Evolutionary conservation across 2,329 filamentous ascomycete genomes (phyloP), one percentile per base, ranked within the genome.

Genomic region (Trichoderma cornu-damae): DNA sequence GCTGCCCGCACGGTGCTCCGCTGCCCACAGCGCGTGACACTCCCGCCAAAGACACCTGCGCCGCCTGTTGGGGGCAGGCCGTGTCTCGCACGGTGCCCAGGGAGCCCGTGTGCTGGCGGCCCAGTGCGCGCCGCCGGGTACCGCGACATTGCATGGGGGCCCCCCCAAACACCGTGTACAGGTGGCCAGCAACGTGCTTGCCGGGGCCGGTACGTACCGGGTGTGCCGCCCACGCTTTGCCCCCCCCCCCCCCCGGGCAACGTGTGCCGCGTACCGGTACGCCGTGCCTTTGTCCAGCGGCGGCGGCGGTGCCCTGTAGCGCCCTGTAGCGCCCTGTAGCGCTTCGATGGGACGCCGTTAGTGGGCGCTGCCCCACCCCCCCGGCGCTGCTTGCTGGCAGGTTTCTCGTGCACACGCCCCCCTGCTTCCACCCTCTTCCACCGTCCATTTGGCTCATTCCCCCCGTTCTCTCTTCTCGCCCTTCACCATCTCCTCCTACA

Each of bases 351-450:
- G 49, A 52, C 46, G 37, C 20, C 42, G 32, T 22, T 38, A 48
- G 44, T 43, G 26, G 46, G 34, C 38, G 44, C 35, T 26, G 46
- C 54, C 46, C 37, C 53, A 49, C 52, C 43, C 52, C 58, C 58
- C 35, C 34, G 30, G 46, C 30, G 51, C 24, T 50, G 43, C 50
- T n/a, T 34, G 53, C 53, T 40, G 43, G 56, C 60, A 61, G 53
- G 53, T 59, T n/a, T 56, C 43, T 56, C 54, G 52, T 53, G 40
- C 20, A 26, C 57, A 62, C 57, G 62, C 61, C 59, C 63, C 53
- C 59, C 59, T 60, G 64, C 63, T 67, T 70, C 69, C 61, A 69
- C 65, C 62, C 63, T 62, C 61, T 66, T 70, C 69, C 66, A 71
- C 69, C 69, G 56, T 28, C 57, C 34, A 24, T 42, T 53, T 65